phyloP scores from a whole-genome alignment of 2,329 filamentous ascomycete species.

The Triangularia setosa region DNA sequence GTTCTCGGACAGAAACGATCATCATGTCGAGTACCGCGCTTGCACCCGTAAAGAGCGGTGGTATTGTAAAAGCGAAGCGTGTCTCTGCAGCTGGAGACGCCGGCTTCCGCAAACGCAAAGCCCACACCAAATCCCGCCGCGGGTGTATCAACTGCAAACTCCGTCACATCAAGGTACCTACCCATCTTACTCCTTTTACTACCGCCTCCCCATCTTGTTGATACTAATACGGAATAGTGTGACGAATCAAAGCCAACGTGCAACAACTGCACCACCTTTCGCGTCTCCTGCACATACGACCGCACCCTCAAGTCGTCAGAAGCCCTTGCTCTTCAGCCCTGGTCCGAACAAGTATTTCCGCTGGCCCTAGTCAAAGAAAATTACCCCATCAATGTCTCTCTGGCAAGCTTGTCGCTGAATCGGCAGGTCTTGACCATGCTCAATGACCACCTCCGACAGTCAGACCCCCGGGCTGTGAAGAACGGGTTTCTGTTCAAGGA shows the following conservation, averaged over 20 bases:
- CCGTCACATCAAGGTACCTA: slow-evolving; percentile 47
- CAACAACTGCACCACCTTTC: slow-evolving; percentile 43
- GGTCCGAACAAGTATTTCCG: slow-evolving; percentile 26
- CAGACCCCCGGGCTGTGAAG: slow-evolving; percentile 10
- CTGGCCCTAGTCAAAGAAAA: not conserved
- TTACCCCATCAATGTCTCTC: slow-evolving; percentile 17
- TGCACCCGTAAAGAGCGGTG: not conserved
- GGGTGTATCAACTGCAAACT: slow-evolving; percentile 57
- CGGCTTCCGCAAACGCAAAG: slow-evolving; percentile 30
- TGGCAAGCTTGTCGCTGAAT: slow-evolving; percentile 18
- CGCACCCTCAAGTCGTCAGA: not conserved
- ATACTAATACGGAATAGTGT: slow-evolving; percentile 37
- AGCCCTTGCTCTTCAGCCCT: slow-evolving; percentile 31
- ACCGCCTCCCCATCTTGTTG: not conserved
- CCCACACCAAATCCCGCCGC: slow-evolving; percentile 50
- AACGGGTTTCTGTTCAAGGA: slow-evolving; percentile 28
- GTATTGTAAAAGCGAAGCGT: not conserved
- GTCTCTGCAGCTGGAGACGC: not conserved
- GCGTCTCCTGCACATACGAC: slow-evolving; percentile 47
- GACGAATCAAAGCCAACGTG: slow-evolving; percentile 50
- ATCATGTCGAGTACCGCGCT: not conserved
- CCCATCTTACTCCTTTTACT: slow-evolving; percentile 1
- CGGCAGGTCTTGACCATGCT: slow-evolving; percentile 20
- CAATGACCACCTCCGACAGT: slow-evolving; percentile 21
- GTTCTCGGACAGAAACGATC: too few species aligned